Evolutionary conservation across 352 stramenopile species (phyloP).

Genomic region (Pythium myriotylum): DNA sequence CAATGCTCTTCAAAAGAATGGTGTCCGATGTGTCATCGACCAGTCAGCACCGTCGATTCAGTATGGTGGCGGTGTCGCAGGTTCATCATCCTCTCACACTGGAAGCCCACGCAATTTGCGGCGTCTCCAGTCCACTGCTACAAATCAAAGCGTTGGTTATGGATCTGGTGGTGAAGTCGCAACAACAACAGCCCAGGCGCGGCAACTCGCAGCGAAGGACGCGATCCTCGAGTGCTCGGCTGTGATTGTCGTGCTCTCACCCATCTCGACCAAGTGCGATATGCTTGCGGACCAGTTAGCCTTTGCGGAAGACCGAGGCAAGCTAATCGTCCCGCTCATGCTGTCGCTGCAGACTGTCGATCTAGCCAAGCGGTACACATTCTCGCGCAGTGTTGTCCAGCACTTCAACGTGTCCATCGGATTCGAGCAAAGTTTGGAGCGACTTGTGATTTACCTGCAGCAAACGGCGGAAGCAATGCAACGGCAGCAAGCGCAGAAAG

Average conservation of each 20-base stretch:
- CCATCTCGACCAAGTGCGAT: conserved; percentile 67
- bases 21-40: conserved; percentile 63
- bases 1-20: conserved; percentile 58
- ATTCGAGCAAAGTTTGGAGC: conserved; percentile 71
- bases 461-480: conserved; percentile 26
- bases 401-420: conserved; percentile 83
- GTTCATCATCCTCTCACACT: conserved; percentile 1
- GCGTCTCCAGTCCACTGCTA: conserved; percentile 21
- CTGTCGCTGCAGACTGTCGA: conserved; percentile 76
- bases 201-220: conserved; percentile 76
- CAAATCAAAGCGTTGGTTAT: conserved; percentile 22
- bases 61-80: conserved; percentile 30
- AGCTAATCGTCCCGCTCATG: conserved; percentile 71
- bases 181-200: conserved; percentile 48
- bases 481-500: conserved; percentile 26
- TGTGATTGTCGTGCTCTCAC: conserved; percentile 71
- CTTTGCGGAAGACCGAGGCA: conserved; percentile 80
- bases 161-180: conserved; percentile 23
- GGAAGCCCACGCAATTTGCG: conserved; percentile 11
- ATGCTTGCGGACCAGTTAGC: conserved; percentile 75
- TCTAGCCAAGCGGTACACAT: conserved; percentile 78
- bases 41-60: conserved; percentile 52
- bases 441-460: conserved; percentile 41
- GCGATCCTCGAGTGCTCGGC: conserved; percentile 67
- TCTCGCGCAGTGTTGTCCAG: conserved; percentile 72